Conservation (phyloP, 805 yeast species). For the Nakazawaea anatomiae region DNA sequence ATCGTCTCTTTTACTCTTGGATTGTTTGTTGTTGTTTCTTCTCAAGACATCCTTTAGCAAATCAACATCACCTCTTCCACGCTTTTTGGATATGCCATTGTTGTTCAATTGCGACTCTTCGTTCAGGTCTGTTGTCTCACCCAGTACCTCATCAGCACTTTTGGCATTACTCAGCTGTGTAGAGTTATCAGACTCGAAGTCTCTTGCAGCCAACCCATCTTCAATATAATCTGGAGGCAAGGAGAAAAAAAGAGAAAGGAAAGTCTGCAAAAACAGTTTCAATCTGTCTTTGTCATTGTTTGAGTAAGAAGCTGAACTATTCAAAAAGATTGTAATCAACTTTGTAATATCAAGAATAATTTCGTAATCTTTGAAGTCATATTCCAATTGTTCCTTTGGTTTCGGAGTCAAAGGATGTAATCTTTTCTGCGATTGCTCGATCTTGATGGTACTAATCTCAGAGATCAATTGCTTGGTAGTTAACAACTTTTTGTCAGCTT, state of each 20-base stretch:
- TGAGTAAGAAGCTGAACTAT: slow-evolving; percentile 69
- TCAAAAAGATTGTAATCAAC: slow-evolving; percentile 61
- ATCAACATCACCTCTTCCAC: slow-evolving; percentile 49
- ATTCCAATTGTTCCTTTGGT: slow-evolving; percentile 66
- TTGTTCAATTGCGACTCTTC: slow-evolving; percentile 17
- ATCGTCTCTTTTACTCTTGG: slow-evolving; percentile 20
- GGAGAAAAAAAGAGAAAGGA: slow-evolving; percentile 67
- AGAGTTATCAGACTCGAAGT: slow-evolving; percentile 4
- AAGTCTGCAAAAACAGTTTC: slow-evolving; percentile 62
- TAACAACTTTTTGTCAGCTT: slow-evolving; percentile 87
- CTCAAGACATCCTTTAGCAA: slow-evolving; percentile 54
- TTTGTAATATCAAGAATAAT: slow-evolving; percentile 70
- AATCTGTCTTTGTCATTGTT: slow-evolving; percentile 74
- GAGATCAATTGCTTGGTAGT: slow-evolving; percentile 87
- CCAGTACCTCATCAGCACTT: slow-evolving; percentile 18
- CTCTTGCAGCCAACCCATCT: slow-evolving; percentile 27
- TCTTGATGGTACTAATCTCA: slow-evolving; percentile 87
- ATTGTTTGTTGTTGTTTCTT: slow-evolving; percentile 38
- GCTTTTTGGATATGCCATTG: slow-evolving; percentile 25
- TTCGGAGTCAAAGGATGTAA: slow-evolving; percentile 80
- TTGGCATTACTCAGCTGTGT: slow-evolving; percentile 15
- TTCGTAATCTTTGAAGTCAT: slow-evolving; percentile 56
- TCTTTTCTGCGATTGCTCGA: slow-evolving; percentile 84
- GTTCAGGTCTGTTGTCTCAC: slow-evolving; percentile 7
- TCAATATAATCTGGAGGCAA: slow-evolving; percentile 46